Conservation (phyloP, 352 stramenopile genomes). For the Globisporangium paroecandrum region DNA sequence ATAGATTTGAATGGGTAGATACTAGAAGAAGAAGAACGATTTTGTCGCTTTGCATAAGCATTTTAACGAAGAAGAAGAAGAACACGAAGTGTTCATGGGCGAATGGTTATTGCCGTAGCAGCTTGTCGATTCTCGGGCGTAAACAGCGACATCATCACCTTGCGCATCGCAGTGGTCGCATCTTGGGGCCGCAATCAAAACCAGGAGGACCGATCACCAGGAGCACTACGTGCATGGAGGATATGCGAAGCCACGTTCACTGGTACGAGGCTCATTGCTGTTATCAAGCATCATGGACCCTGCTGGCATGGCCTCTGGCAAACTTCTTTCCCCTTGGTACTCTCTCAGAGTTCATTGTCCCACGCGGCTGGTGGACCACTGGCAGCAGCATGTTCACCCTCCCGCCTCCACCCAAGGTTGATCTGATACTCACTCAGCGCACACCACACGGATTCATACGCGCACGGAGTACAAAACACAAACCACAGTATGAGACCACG, state of each 20-base stretch:
- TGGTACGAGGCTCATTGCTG: background rate
- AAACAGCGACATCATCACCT: background rate
- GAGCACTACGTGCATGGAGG: background rate
- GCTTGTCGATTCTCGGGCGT: background rate
- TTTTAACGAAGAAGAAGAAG: background rate
- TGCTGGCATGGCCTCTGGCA: background rate
- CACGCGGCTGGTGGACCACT: background rate
- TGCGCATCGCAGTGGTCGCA: background rate
- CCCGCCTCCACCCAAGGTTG: background rate
- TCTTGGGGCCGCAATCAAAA: background rate
- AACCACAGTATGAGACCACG: background rate
- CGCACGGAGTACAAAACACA: background rate
- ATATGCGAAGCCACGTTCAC: background rate
- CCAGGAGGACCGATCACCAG: background rate
- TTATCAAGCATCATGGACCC: background rate
- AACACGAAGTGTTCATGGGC: background rate
- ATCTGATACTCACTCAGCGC: background rate
- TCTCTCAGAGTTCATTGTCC: background rate
- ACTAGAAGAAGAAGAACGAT: background rate
- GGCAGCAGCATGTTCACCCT: background rate
- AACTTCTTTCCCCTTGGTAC: no score
- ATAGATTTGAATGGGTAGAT: constrained; percentile 2
- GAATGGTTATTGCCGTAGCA: background rate
- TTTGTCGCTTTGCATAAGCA: background rate
- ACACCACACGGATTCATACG: background rate